Conservation (phyloP, 345 rosid genomes). For the Eucalyptus cladocalyx region DNA sequence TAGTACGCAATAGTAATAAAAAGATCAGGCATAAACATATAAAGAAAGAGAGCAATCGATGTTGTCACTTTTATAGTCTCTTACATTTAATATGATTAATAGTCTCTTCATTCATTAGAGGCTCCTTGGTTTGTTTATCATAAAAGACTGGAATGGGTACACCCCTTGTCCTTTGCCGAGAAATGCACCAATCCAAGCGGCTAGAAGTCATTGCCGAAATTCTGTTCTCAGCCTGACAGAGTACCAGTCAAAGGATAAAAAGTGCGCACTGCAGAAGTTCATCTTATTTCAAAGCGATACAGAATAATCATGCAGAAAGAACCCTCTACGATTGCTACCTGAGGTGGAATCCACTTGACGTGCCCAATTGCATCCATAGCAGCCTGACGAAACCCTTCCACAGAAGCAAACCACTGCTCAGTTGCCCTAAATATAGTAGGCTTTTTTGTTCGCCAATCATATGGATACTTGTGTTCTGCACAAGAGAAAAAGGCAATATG, state of each 20-base stretch:
- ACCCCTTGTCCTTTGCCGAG: constrained; percentile 97
- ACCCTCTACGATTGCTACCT: constrained; percentile 36
- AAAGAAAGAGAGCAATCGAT: not conserved
- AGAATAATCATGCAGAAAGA: not conserved
- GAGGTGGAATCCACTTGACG: constrained; percentile 88
- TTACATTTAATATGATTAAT: constrained; percentile 76
- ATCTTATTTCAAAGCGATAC: not conserved
- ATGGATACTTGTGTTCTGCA: constrained; percentile 91
- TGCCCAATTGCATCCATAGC: constrained; percentile 75
- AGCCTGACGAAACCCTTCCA: constrained; percentile 75
- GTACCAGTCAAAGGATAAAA: not conserved
- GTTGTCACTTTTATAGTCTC: not conserved
- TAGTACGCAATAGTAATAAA: not conserved
- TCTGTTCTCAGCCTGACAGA: constrained; percentile 67
- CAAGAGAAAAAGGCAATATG: not conserved
- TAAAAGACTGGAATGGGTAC: constrained; percentile 94
- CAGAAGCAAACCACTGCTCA: constrained; percentile 99
- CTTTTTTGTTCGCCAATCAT: constrained; percentile 95
- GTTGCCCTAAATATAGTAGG: constrained; percentile 98
- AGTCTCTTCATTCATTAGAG: constrained; percentile 85
- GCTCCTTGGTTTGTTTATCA: constrained; percentile 66
- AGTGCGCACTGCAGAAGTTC: not conserved
- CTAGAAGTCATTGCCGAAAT: constrained; percentile 86
- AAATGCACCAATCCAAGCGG: constrained; percentile 96
- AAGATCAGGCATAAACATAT: not conserved